Percentiles rank a stretch among this genome's conserved stretches.
These are phyloP conservation scores for Suzukiozyma palmioleophila DNA, from an alignment of 1,139 yeast genomes.

Conservation along the genomic window DNA sequence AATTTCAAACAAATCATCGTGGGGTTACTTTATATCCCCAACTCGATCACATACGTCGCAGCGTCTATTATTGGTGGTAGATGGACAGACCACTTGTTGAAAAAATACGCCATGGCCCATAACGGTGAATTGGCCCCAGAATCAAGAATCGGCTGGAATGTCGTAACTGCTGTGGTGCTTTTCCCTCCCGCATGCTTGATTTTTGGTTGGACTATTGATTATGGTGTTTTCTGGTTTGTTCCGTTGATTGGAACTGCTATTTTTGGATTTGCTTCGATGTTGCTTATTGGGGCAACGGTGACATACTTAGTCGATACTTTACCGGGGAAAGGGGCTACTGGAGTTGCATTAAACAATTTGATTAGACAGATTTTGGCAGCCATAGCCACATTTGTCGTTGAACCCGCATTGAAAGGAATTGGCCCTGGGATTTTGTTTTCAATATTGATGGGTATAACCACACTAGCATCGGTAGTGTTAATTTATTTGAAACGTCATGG, in stretches of 20 bases:
- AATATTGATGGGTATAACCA: slow-evolving; percentile 57
- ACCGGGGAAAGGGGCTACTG: slow-evolving; percentile 88
- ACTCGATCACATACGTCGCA: slow-evolving; percentile 69
- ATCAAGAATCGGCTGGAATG: slow-evolving; percentile 73
- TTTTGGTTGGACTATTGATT: slow-evolving; percentile 78
- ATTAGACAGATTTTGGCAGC: slow-evolving; percentile 74
- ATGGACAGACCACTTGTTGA: slow-evolving; percentile 67
- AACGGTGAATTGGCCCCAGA: slow-evolving; percentile 72
- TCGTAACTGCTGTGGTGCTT: slow-evolving; percentile 56
- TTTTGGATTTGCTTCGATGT: slow-evolving; percentile 81
- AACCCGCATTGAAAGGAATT: slow-evolving; percentile 58
- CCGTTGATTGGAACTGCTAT: slow-evolving; percentile 77
- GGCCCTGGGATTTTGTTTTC: slow-evolving; percentile 71
- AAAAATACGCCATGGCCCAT: slow-evolving; percentile 48
- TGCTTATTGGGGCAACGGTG: slow-evolving; percentile 74
- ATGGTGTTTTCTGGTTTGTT: slow-evolving; percentile 65
- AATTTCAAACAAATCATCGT: slow-evolving; percentile 59
- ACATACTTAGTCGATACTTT: slow-evolving; percentile 81
- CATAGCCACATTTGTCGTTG: slow-evolving; percentile 67
- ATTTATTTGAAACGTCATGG: slow-evolving; percentile 55
- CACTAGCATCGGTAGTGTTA: slow-evolving; percentile 40
- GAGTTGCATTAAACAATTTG: slow-evolving; percentile 78
- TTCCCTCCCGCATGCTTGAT: slow-evolving; percentile 66
- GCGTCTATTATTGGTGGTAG: slow-evolving; percentile 77
- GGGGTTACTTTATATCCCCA: slow-evolving; percentile 79